Evolutionary conservation across 805 yeast genomes (phyloP), one percentile per base, ranked within the genome.

Genomic region (Vanderwaltozyma verrucispora): DNA sequence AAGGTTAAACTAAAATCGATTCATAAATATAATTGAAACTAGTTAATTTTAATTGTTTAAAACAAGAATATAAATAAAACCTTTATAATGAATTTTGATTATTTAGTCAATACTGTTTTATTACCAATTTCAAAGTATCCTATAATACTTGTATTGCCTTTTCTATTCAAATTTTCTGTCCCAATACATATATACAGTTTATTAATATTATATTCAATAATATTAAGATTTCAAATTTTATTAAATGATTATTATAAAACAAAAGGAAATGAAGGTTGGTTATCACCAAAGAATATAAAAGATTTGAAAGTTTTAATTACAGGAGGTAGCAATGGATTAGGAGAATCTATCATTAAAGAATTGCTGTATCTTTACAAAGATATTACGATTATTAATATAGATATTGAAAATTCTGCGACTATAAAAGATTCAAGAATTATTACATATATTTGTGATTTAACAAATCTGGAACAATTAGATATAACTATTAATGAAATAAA

Each of bases 401-500:
- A 50, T 21, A 36, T 49, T 11, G 20, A 34, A 3, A 37, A 39
- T 7, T 37, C 42, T 9, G 14, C 43, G 7, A 14, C 44, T 0
- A 14, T 25, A 3, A 37, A 40, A 13, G 36, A 39, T 9, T 9
- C 23, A 3, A 45, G 50, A 30, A 77, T 75, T 6, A 45, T 53
- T 7, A 80, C 72, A 49, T 68, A 67, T 38, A 40, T 59, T 27
- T 84, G 95, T 55, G 94, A 88, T 56, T 77, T 88, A n/a, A 60
- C 79, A 28, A 54, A 71, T 38, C 46, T 65, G 11, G 45, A 49
- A 1, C 64, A 66, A 10, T 68, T 84, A 6, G 46, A 54, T 13
- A 46, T 48, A 1, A 53, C 61, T 13, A 68, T 74, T 10, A 52
- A 54, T 5, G 38, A 32, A 6, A 72, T 85, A 18, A 53, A 53